Evolutionary conservation across 306 rosid genomes (phyloP).

Genomic region (Rosa persica): DNA sequence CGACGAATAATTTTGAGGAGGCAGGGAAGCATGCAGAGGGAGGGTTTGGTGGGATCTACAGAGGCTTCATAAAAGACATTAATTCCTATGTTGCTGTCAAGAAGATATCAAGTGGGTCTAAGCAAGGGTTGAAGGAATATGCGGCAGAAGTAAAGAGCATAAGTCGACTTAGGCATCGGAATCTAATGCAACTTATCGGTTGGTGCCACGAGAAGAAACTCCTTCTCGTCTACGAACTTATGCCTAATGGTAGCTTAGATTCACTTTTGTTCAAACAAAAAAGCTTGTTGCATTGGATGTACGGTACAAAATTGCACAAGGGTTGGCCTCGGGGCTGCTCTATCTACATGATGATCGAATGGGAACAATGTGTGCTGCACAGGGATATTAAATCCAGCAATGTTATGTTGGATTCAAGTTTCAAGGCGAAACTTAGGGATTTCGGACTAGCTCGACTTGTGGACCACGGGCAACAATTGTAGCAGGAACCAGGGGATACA

Average conservation of each 20-base stretch:
- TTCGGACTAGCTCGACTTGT: neutral
- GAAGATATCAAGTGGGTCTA: neutral
- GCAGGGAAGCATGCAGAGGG: conserved; percentile 6
- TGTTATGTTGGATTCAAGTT: neutral
- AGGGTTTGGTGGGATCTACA: neutral
- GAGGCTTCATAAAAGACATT: neutral
- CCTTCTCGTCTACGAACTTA: neutral
- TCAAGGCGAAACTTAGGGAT: neutral
- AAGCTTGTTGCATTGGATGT: neutral
- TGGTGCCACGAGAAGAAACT: conserved; percentile 7
- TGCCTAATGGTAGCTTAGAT: neutral
- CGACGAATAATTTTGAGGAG: neutral
- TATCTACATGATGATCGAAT: neutral
- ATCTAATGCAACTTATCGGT: neutral
- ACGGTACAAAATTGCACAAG: neutral
- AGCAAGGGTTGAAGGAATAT: conserved; percentile 8
- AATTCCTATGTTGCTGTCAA: neutral
- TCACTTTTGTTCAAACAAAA: neutral
- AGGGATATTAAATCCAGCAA: neutral
- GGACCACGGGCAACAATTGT: neutral
- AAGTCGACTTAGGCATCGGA: conserved; percentile 7
- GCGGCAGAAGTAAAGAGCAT: neutral
- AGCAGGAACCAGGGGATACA: neutral
- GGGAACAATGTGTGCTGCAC: conserved; percentile 6
- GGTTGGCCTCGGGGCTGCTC: neutral